A percentile compares a stretch with the other conserved stretches of the same genome.
phyloP scores from a whole-genome alignment of 108 stramenopile genomes.

The Chaetoceros muelleri region DNA sequence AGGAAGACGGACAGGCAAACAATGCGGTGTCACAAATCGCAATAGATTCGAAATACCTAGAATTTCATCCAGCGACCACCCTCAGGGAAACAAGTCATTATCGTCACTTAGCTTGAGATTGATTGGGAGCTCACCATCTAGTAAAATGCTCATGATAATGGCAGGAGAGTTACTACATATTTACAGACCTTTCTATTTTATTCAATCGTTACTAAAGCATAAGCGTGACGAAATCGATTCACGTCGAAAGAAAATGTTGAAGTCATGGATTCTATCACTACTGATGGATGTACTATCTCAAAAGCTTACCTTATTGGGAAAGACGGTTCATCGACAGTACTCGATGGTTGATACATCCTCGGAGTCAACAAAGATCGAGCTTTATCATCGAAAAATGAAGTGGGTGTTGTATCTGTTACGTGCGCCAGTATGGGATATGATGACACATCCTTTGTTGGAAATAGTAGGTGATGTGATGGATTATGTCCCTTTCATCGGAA shows the following conservation, averaged over 20 bases:
- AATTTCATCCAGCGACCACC: no score
- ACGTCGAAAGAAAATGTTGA: background rate
- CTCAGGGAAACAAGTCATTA: background rate
- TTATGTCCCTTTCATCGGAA: conserved; percentile 27
- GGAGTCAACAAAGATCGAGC: conserved; percentile 9
- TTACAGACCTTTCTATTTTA: conserved; percentile 28
- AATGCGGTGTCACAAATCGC: background rate
- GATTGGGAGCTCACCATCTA: background rate
- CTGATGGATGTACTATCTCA: conserved; percentile 26
- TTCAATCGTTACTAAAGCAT: conserved; percentile 2
- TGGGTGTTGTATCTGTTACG: conserved; percentile 29
- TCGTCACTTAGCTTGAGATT: background rate
- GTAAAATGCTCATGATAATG: background rate
- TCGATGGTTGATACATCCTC: background rate
- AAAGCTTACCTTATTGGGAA: background rate
- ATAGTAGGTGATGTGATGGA: background rate
- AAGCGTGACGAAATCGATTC: conserved; percentile 1
- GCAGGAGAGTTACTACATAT: conserved; percentile 29
- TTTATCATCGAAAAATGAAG: conserved; percentile 20
- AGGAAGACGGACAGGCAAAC: conserved; percentile 27
- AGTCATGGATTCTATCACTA: conserved; percentile 16
- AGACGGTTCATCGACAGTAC: background rate
- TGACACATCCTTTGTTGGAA: conserved; percentile 12
- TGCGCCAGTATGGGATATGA: conserved; percentile 21
- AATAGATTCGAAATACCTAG: no score